Conservation (phyloP, 352 stramenopile species). For the Bremia lactucae region DNA sequence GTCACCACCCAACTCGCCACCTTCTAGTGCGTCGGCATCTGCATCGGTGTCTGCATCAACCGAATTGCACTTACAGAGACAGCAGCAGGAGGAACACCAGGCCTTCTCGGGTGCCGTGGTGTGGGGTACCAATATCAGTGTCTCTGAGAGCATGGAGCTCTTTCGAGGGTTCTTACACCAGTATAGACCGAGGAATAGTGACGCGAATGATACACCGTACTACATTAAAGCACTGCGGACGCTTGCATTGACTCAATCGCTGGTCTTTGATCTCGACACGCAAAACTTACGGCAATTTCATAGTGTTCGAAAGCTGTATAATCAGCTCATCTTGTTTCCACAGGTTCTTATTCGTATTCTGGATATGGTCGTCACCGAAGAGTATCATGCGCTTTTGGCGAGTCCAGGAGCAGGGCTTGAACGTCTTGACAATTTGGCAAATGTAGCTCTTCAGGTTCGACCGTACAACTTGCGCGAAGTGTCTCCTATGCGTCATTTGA, state of each 20-base stretch:
- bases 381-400: conserved; percentile 59
- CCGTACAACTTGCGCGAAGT: conserved; percentile 93
- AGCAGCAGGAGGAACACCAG: conserved; percentile 37
- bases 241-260: conserved; percentile 71
- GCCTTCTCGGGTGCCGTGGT: conserved; percentile 79
- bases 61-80: conserved; percentile 20
- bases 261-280: conserved; percentile 87
- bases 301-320: conserved; percentile 86
- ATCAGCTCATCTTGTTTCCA: conserved; percentile 94
- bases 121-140: conserved; percentile 90
- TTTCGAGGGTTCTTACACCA: conserved; percentile 87
- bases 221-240: conserved; percentile 74
- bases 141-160: conserved; percentile 84
- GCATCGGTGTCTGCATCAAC: conserved; percentile 18
- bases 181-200: conserved; percentile 37
- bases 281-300: conserved; percentile 82
- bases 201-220: conserved; percentile 35
- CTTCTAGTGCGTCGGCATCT: conserved; percentile 44
- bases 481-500: conserved; percentile 91
- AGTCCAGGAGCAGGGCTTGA: conserved; percentile 14
- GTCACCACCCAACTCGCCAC: conserved; percentile 55
- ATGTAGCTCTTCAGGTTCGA: conserved; percentile 88
- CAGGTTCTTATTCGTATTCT: conserved; percentile 93
- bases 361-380: conserved; percentile 92
- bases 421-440: conserved; percentile 35